phyloP scores from a whole-genome alignment of 352 stramenopile genomes.

The Phytophthora citrophthora region DNA sequence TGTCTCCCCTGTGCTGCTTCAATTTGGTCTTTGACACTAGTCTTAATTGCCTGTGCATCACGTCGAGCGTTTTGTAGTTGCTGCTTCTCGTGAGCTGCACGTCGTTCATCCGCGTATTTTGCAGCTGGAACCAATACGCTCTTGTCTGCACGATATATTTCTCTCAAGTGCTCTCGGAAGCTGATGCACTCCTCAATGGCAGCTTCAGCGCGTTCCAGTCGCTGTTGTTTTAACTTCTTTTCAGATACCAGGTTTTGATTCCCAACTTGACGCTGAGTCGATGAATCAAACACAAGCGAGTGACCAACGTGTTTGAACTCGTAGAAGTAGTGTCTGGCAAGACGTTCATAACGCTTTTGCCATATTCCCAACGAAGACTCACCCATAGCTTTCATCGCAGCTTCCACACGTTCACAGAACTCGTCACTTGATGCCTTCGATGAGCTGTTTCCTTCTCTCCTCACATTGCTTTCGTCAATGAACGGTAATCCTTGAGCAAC shows the following conservation, averaged over 20 bases:
- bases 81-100: conserved; percentile 23
- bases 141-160: conserved; percentile 39
- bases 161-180: conserved; percentile 37
- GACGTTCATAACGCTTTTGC: conserved; percentile 57
- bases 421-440: conserved; percentile 36
- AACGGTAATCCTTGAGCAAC: background rate
- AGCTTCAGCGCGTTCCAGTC: conserved; percentile 34
- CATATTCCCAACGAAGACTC: conserved; percentile 24
- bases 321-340: conserved; percentile 72
- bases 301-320: conserved; percentile 78
- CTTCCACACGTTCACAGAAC: conserved; percentile 52
- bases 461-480: background rate
- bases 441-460: background rate
- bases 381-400: conserved; percentile 27
- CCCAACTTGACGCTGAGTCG: conserved; percentile 3
- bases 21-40: conserved; percentile 9
- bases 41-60: conserved; percentile 31
- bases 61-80: conserved; percentile 23
- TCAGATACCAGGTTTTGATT: conserved; percentile 19
- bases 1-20: conserved; percentile 21
- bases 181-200: conserved; percentile 48
- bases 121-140: background rate
- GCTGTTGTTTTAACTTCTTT: conserved; percentile 26
- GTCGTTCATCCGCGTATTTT: conserved; percentile 10
- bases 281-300: conserved; percentile 39